Evolutionary conservation across 495 filamentous ascomycete genomes (phyloP).

Genomic region (Penicillium pulvis): DNA sequence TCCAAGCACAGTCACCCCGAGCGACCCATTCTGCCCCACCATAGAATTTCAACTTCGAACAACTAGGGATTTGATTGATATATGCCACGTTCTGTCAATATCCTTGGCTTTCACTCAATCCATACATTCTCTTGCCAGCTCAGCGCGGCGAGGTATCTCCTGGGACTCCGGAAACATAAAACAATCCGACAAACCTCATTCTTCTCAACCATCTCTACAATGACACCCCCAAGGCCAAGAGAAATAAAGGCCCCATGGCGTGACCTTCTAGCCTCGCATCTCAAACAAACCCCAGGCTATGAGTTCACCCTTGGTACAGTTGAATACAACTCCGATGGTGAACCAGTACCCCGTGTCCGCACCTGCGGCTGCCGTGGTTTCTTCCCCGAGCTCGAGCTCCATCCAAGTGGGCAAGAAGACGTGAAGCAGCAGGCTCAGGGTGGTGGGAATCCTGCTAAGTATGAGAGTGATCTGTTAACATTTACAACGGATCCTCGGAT

Average conservation of each 20-base stretch:
- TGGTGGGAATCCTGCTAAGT: constrained; percentile 63
- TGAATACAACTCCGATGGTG: constrained; percentile 38
- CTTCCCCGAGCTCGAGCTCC: constrained; percentile 61
- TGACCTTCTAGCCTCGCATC: constrained; percentile 62
- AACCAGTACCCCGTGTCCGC: constrained; percentile 59
- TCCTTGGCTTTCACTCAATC: not conserved
- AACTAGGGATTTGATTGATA: not conserved
- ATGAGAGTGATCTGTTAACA: constrained; percentile 71
- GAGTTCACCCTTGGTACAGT: constrained; percentile 76
- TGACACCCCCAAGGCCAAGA: constrained; percentile 15
- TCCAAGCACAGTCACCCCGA: not conserved
- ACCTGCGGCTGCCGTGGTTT: constrained; percentile 81
- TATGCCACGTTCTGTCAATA: not conserved
- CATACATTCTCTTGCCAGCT: not conserved
- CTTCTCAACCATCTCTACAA: constrained; percentile 7
- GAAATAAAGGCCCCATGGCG: constrained; percentile 62
- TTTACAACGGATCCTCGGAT: constrained; percentile 89
- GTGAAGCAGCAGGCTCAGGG: constrained; percentile 58
- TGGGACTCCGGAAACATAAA: not conserved
- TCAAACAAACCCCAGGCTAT: constrained; percentile 58
- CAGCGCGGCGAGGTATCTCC: not conserved
- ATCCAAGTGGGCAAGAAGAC: constrained; percentile 58
- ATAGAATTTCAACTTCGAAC: not conserved
- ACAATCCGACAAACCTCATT: not conserved
- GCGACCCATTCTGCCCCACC: not conserved